Percentiles rank a stretch among this genome's conserved stretches.
Conservation (phyloP, 2,329 filamentous ascomycete genomes). For the Penicillium janthinellum region DNA sequence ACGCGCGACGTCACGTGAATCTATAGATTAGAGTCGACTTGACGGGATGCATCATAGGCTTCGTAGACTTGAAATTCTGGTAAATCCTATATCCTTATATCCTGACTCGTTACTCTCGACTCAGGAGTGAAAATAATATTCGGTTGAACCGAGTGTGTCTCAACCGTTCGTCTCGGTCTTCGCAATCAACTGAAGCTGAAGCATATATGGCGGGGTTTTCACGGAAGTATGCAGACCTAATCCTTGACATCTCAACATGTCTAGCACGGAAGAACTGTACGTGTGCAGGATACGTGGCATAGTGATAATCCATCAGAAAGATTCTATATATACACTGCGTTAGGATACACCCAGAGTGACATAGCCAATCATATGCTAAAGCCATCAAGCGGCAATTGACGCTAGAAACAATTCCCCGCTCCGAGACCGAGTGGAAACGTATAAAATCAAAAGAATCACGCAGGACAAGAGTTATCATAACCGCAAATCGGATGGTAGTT, state of each 20-base stretch:
- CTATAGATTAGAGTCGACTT: background rate
- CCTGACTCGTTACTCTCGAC: no score
- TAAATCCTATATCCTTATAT: no score
- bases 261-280: background rate
- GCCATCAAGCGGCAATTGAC: slow-evolving; percentile 16
- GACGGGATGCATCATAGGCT: background rate
- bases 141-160: no score
- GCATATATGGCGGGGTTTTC: background rate
- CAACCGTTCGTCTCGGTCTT: no score
- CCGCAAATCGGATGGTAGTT: slow-evolving; percentile 6
- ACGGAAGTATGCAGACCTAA: background rate
- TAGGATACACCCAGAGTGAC: slow-evolving; percentile 26
- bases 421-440: slow-evolving; percentile 27
- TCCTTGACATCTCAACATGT: background rate
- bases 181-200: background rate
- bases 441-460: slow-evolving; percentile 20
- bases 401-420: slow-evolving; percentile 15
- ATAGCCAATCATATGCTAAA: slow-evolving; percentile 17
- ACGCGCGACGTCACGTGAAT: slow-evolving; percentile 26
- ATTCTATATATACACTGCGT: slow-evolving; percentile 27
- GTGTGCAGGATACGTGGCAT: background rate
- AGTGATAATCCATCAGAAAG: background rate
- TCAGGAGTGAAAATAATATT: no score
- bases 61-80: no score
- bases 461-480: slow-evolving; percentile 24